Conservation (phyloP, 1,284 basidiomycete species). For the Boletus smithii region DNA sequence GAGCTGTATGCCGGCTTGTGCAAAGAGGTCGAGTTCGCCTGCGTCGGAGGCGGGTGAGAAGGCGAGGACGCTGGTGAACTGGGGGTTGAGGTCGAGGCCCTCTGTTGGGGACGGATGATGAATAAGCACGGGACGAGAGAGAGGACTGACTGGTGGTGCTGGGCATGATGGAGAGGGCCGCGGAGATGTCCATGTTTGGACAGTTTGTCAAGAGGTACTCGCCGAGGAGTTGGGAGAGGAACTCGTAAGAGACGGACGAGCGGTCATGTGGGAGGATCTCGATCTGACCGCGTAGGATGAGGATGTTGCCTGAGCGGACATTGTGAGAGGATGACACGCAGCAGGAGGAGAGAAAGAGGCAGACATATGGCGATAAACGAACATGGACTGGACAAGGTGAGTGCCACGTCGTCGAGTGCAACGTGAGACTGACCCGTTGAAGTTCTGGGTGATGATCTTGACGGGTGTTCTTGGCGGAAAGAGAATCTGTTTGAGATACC, state of each 20-base stretch:
- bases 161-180: conserved; percentile 80
- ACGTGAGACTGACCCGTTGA: conserved; percentile 57
- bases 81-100: conserved; percentile 84
- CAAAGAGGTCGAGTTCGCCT: conserved; percentile 80
- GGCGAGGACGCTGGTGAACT: conserved; percentile 64
- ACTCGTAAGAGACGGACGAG: conserved; percentile 76
- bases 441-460: conserved; percentile 81
- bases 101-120: conserved; percentile 38
- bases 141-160: conserved; percentile 62
- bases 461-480: conserved; percentile 41
- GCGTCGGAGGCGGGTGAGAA: conserved; percentile 62
- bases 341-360: conserved; percentile 19
- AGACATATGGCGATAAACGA: conserved; percentile 86
- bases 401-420: neutral
- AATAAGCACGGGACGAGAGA: neutral
- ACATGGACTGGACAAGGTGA: conserved; percentile 62
- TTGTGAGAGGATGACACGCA: neutral
- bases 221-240: conserved; percentile 77
- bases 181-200: conserved; percentile 70
- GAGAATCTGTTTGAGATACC: conserved; percentile 71
- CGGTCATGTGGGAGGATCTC: conserved; percentile 62
- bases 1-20: conserved; percentile 75
- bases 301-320: conserved; percentile 60
- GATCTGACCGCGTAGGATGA: conserved; percentile 77
- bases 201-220: conserved; percentile 71